phyloP scores from a whole-genome alignment of 192 early-diverging fungal species.

The Geranomyces michiganensis region DNA sequence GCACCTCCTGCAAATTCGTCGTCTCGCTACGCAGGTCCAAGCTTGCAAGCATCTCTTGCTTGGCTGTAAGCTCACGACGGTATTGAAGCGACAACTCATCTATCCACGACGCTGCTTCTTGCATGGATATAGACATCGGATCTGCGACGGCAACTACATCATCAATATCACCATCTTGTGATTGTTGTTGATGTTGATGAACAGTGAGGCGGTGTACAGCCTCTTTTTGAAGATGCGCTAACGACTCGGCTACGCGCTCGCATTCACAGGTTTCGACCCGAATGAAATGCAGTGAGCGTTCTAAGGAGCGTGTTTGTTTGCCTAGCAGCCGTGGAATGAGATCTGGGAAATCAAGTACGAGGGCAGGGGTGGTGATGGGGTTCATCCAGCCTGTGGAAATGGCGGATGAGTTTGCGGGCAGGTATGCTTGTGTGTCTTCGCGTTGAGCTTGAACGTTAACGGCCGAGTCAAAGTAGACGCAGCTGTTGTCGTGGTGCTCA shows the following conservation, averaged over 20 bases:
- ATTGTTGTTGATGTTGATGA: background rate
- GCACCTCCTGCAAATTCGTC: conserved; percentile 6
- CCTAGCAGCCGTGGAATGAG: conserved; percentile 7
- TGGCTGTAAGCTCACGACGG: conserved; percentile 1
- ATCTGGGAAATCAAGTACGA: conserved; percentile 28
- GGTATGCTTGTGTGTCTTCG: conserved; percentile 19
- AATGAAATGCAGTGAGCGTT: conserved; percentile 2
- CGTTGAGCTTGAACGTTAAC: conserved; percentile 23
- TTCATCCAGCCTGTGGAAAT: conserved; percentile 2
- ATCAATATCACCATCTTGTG: too few species aligned
- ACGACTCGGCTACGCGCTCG: background rate
- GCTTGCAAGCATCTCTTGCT: conserved; percentile 10
- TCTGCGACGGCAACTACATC: too few species aligned
- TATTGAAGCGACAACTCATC: background rate
- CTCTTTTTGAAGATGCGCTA: background rate
- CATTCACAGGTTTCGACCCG: conserved; percentile 6
- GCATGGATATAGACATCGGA: background rate
- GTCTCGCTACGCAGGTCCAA: conserved; percentile 10
- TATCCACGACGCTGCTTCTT: conserved; percentile 19
- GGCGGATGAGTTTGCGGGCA: too few species aligned
- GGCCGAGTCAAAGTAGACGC: conserved; percentile 17
- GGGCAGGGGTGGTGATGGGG: conserved; percentile 18
- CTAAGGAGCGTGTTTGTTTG: conserved; percentile 20
- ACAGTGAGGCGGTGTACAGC: background rate
- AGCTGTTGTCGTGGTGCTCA: conserved; percentile 14